Evolutionary conservation across 495 filamentous ascomycete species (phyloP), one percentile per base, ranked within the genome.

Genomic region (Staphylotrichum longicolle): DNA sequence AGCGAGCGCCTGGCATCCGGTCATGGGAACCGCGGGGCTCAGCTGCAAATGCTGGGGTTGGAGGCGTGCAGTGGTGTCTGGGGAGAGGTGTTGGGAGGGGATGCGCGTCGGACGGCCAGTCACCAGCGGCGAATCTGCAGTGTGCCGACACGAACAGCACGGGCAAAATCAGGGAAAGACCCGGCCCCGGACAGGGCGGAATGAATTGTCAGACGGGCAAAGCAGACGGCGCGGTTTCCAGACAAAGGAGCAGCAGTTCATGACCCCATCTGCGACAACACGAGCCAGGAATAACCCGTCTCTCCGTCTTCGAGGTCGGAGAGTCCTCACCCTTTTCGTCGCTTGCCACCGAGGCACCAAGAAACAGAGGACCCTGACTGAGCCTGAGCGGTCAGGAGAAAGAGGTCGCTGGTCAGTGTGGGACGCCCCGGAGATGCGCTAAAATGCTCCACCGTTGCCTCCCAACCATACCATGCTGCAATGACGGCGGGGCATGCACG

Each of bases 1-100:
- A 54, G 48, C 52, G 45, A 49, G 32, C 37, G 7, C n/a, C 48
- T 46, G 47, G 54, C 12, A 32, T 7, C 5, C 12, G 41, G 59
- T 54, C 59, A 54, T 58, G 59, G 15, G 51, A 20, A 45, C 57
- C 47, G 41, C 54, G 20, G 56, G 35, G 44, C 35, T 35, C 44
- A 48, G 35, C 42, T 37, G 54, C 41, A 35, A 4, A 5, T 41
- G 9, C 14, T 30, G 32, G 30, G 20, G 33, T 14, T 20, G 14
- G n/a, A 14, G 10, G 30, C 0, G 32, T 35, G 42, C 27, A 34
- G 15, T 15, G 20, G 47, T 27, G 27, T 6, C 9, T 30, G 8
- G 7, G 37, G 10, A 5, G 47, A 34, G 45, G n/a, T 48, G 45
- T 8, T 20, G n/a, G 32, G 20, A 27, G 11, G 33, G 6, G 42